These are phyloP conservation scores for Aspergillus bombycis DNA, from an alignment of 2,329 filamentous ascomycete genomes.

Conservation along the genomic window DNA sequence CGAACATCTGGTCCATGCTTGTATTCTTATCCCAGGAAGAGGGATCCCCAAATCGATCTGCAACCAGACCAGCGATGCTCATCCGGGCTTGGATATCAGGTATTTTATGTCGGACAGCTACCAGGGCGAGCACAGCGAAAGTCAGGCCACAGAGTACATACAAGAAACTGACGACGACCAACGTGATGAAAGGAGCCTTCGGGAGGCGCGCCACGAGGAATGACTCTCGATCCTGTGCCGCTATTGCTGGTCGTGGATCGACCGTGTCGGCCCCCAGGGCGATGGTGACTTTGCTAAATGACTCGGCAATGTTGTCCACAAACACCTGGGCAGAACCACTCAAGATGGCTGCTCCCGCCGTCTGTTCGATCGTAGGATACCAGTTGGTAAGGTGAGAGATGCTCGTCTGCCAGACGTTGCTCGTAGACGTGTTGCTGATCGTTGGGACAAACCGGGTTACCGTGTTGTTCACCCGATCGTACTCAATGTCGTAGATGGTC, in stretches of 20 bases:
- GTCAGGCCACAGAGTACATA: constrained; percentile 3
- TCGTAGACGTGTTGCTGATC: constrained; percentile 18
- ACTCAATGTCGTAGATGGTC: constrained; percentile 27
- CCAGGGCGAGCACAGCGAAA: not conserved
- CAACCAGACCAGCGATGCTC: not conserved
- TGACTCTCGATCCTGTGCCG: not conserved
- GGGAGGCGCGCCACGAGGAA: not conserved
- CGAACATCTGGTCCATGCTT: not conserved
- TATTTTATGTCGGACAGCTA: not conserved
- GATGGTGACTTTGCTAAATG: not conserved
- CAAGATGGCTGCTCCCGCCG: not conserved
- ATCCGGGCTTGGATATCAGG: constrained; percentile 7
- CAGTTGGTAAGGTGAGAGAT: not conserved
- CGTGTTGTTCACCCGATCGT: constrained; percentile 21
- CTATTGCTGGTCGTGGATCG: not conserved
- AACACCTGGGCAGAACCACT: constrained; percentile 8
- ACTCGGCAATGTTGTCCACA: constrained; percentile 6
- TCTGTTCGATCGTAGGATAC: constrained; percentile 2
- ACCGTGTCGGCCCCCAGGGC: not conserved
- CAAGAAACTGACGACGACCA: constrained; percentile 5
- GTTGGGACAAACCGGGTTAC: constrained; percentile 15
- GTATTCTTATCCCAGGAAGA: not conserved
- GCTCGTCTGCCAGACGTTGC: constrained; percentile 16
- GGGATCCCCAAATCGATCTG: constrained; percentile 2
- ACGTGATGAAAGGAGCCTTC: constrained; percentile 1